Evolutionary conservation across 2,329 filamentous ascomycete genomes (phyloP).

Genomic region (Pseudogymnoascus sp.): DNA sequence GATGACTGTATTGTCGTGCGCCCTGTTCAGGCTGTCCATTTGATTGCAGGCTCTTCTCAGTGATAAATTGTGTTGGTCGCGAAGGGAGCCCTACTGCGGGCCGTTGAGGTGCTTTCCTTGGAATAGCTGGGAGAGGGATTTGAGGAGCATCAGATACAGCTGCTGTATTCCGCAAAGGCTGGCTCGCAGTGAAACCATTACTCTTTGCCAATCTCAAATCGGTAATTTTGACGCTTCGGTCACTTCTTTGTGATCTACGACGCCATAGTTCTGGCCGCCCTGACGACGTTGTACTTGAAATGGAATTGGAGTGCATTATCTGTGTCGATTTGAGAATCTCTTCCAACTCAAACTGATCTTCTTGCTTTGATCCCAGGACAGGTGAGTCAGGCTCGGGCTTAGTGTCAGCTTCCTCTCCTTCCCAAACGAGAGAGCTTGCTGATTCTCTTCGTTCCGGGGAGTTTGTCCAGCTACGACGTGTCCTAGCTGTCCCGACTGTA

Average conservation of each 20-base stretch:
- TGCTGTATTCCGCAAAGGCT: conserved; percentile 13
- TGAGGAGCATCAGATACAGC: conserved; percentile 3
- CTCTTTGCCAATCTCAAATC: conserved; percentile 25
- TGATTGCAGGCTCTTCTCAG: not conserved
- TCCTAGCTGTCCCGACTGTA: not conserved
- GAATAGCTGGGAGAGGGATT: conserved; percentile 1
- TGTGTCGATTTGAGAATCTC: conserved; percentile 3
- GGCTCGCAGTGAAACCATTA: conserved; percentile 27
- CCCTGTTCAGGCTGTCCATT: not conserved
- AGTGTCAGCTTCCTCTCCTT: not conserved
- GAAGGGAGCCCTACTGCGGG: not conserved
- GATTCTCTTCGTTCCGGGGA: not conserved
- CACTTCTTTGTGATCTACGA: conserved; percentile 23
- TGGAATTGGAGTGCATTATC: conserved; percentile 7
- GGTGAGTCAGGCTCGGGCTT: not conserved
- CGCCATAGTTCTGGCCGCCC: conserved; percentile 24
- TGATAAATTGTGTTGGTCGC: not conserved
- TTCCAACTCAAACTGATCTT: conserved; percentile 1
- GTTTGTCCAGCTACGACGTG: conserved; percentile 4
- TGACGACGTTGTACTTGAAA: conserved; percentile 1
- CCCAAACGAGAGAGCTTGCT: not conserved
- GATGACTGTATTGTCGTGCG: not conserved
- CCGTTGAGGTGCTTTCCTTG: not conserved
- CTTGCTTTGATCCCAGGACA: not conserved
- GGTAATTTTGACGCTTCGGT: conserved; percentile 21